Evolutionary conservation across 2,329 filamentous ascomycete genomes (phyloP).

Genomic region (Tolypocladium ovalisporum): DNA sequence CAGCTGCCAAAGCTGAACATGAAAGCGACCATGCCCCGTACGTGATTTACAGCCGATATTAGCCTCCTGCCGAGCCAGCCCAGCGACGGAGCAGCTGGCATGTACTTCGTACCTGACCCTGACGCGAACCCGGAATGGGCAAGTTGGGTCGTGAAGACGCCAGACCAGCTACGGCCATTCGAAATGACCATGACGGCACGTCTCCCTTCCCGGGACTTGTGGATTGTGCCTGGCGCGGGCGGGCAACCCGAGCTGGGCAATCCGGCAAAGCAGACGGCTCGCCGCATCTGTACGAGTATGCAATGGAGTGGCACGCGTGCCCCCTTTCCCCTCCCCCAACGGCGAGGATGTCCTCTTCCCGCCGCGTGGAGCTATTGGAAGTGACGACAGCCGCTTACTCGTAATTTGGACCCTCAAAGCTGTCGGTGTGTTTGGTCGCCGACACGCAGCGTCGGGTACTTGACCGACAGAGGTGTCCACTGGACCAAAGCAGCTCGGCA

Average conservation of each 20-base stretch:
- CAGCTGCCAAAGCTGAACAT: neutral
- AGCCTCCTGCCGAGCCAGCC: neutral
- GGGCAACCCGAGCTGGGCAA: neutral
- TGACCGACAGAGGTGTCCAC: neutral
- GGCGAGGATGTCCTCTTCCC: neutral
- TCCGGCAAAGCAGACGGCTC: neutral
- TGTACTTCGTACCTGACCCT: neutral
- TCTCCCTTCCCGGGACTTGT: neutral
- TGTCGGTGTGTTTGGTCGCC: neutral
- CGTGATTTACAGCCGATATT: neutral
- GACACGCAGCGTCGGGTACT: neutral
- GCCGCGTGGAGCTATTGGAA: neutral
- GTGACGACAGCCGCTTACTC: neutral
- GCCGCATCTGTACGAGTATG: neutral
- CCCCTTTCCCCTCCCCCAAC: neutral
- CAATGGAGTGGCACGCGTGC: neutral
- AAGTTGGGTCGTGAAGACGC: neutral
- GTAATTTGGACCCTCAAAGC: neutral
- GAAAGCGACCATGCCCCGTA: neutral
- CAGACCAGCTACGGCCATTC: neutral
- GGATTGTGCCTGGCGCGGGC: neutral
- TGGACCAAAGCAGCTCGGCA: neutral
- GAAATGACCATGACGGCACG: neutral
- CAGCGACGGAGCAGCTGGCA: too few species aligned
- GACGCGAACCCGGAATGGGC: neutral